Percentiles rank a stretch among this genome's conserved stretches.
phyloP scores from a whole-genome alignment of 2,329 filamentous ascomycete species.

The Didymella sp. region DNA sequence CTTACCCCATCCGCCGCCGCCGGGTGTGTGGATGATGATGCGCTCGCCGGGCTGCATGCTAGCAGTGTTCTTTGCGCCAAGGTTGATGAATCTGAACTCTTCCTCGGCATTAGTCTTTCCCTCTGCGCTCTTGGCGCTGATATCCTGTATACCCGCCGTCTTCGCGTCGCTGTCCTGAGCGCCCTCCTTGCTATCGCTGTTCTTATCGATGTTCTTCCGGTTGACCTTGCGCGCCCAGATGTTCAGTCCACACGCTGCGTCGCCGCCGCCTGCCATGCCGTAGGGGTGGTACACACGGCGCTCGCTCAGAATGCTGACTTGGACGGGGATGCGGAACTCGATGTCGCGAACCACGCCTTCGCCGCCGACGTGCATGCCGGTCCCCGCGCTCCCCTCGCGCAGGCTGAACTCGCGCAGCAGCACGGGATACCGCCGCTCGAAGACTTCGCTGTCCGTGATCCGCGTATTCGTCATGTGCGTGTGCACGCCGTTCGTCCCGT shows the following conservation, averaged over 20 bases:
- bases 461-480: constrained; percentile 87
- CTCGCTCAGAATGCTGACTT: constrained; percentile 81
- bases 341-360: constrained; percentile 81
- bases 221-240: constrained; percentile 80
- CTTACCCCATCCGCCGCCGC: constrained; percentile 78
- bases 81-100: constrained; percentile 68
- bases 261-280: constrained; percentile 81
- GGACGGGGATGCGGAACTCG: constrained; percentile 78
- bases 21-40: constrained; percentile 79
- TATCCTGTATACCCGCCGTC: constrained; percentile 51
- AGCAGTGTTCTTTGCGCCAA: constrained; percentile 82
- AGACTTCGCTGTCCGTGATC: constrained; percentile 81
- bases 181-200: constrained; percentile 24
- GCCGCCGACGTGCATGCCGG: constrained; percentile 72
- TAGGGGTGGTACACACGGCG: constrained; percentile 79
- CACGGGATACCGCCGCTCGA: constrained; percentile 79
- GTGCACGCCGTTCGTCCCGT: constrained; percentile 78
- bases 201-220: constrained; percentile 28
- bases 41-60: constrained; percentile 77
- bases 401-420: constrained; percentile 74
- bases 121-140: constrained; percentile 1
- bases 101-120: constrained; percentile 53
- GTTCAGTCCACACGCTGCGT: constrained; percentile 81
- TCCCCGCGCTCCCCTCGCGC: constrained; percentile 67
- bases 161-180: constrained; percentile 29